phyloP scores from a whole-genome alignment of 2,329 filamentous ascomycete genomes.

The Celoporthe dispersa region DNA sequence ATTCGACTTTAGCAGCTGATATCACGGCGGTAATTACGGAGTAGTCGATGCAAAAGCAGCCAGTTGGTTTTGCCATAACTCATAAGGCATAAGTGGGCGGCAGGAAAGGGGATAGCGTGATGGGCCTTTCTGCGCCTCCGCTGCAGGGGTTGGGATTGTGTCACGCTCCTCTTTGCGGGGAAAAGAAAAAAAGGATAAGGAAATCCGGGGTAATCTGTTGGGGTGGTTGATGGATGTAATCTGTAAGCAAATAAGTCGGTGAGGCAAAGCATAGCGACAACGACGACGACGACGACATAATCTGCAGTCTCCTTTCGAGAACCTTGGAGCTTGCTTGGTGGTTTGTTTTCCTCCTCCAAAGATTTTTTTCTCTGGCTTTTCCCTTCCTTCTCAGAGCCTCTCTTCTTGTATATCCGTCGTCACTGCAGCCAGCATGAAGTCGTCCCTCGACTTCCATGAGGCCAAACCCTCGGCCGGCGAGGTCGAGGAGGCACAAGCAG shows the following conservation, averaged over 20 bases:
- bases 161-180: not conserved
- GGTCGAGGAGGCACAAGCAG: slow-evolving; percentile 28
- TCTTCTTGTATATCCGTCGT: not conserved
- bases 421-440: slow-evolving; percentile 14
- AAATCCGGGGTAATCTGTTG: not conserved
- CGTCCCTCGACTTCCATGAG: slow-evolving; percentile 19
- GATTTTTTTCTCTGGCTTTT: no score
- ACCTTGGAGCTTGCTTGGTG: no score
- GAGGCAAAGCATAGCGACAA: not conserved
- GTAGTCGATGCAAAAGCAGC: no score
- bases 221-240: not conserved
- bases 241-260: not conserved
- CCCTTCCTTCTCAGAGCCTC: no score
- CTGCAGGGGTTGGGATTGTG: not conserved
- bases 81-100: no score
- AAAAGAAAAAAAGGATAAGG: not conserved
- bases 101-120: not conserved
- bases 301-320: not conserved
- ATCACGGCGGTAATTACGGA: no score
- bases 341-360: no score
- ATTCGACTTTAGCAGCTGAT: no score
- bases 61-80: no score
- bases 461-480: slow-evolving; percentile 32
- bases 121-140: not conserved
- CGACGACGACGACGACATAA: not conserved